These are phyloP conservation scores for Aspergillus sp. DNA, from an alignment of 2,329 filamentous ascomycete species.

Conservation along the genomic window DNA sequence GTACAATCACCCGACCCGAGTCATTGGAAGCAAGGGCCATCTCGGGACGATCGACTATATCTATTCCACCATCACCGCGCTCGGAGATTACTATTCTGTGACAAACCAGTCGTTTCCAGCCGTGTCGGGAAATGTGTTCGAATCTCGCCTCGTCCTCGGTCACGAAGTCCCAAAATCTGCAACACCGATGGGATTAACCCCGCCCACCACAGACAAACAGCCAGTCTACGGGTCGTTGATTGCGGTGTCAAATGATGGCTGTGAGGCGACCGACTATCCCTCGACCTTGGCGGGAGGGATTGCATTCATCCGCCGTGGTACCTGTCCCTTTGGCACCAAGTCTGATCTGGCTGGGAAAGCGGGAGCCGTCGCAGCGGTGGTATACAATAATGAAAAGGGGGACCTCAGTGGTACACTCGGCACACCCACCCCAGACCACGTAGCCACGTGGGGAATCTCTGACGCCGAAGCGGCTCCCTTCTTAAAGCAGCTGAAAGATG, in stretches of 20 bases:
- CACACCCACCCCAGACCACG: conserved; percentile 52
- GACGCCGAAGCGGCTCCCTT: conserved; percentile 60
- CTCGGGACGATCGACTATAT: conserved; percentile 63
- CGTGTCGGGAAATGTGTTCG: conserved; percentile 59
- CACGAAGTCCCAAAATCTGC: conserved; percentile 54
- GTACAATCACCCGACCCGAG: conserved; percentile 67
- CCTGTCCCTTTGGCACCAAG: conserved; percentile 70
- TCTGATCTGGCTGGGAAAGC: conserved; percentile 65
- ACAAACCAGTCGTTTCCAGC: conserved; percentile 59
- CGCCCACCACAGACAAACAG: conserved; percentile 34
- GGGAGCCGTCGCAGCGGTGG: conserved; percentile 69
- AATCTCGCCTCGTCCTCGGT: conserved; percentile 60
- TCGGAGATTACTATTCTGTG: conserved; percentile 32
- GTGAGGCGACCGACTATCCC: conserved; percentile 63
- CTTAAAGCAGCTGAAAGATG: conserved; percentile 53
- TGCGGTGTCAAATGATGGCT: conserved; percentile 60
- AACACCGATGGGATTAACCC: conserved; percentile 64
- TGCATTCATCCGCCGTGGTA: conserved; percentile 68
- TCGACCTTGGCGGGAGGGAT: conserved; percentile 58
- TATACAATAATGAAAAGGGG: conserved; percentile 71
- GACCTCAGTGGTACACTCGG: conserved; percentile 67
- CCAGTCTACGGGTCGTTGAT: conserved; percentile 51
- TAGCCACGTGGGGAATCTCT: conserved; percentile 65
- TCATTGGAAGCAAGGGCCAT: conserved; percentile 68
- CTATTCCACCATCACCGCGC: conserved; percentile 48